Conservation (phyloP, 2,329 filamentous ascomycete species). For the Falciphora oryzae region DNA sequence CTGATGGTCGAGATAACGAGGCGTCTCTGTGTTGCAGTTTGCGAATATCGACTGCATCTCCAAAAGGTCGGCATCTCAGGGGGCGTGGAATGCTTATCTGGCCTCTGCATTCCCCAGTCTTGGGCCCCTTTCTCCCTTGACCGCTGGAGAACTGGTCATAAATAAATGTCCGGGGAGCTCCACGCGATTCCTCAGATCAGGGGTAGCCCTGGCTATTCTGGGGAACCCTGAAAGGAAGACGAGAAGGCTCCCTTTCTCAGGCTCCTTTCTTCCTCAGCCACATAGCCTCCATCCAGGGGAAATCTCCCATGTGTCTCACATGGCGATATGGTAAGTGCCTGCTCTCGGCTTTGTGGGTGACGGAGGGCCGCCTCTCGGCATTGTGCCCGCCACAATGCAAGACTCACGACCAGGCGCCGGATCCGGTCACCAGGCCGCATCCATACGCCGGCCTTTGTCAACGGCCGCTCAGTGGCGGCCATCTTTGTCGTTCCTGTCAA, state of each 20-base stretch:
- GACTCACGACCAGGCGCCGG: background rate
- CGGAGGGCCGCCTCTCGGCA: background rate
- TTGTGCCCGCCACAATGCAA: background rate
- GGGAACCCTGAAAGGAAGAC: background rate
- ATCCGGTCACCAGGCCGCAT: constrained; percentile 7
- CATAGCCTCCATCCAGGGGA: background rate
- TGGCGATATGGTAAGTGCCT: no score
- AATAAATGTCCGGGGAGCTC: background rate
- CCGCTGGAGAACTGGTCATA: background rate
- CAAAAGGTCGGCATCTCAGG: background rate
- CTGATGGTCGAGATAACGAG: background rate
- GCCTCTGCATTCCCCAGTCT: background rate
- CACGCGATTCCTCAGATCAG: background rate
- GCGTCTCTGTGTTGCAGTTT: no score
- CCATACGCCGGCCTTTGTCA: constrained; percentile 2
- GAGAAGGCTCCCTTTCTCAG: background rate
- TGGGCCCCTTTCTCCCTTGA: background rate
- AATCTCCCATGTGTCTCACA: background rate
- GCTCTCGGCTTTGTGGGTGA: background rate
- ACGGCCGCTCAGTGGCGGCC: background rate
- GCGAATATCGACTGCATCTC: no score
- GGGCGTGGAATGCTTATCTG: background rate
- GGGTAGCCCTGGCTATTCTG: no score
- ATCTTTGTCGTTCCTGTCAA: background rate
- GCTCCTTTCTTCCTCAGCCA: background rate